phyloP scores from a whole-genome alignment of 2,329 filamentous ascomycete genomes.

The Polychaeton citri region DNA sequence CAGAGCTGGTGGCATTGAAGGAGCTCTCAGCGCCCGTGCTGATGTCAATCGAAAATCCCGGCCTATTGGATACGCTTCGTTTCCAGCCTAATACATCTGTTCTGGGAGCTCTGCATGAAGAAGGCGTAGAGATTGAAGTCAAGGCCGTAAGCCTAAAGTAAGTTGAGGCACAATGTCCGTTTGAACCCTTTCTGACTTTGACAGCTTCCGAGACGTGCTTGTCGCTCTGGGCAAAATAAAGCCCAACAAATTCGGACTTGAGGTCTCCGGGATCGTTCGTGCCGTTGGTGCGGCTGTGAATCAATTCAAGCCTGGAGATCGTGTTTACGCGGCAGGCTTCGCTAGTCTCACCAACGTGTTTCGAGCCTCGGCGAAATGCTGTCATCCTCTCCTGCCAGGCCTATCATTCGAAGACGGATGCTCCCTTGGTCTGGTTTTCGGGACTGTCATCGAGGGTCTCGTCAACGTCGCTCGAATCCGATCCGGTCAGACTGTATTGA shows the following conservation, averaged over 20 bases:
- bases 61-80: too few relatives aligned
- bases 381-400: background rate
- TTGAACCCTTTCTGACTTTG: too few relatives aligned
- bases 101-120: too few relatives aligned
- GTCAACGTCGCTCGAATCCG: constrained; percentile 13
- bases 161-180: too few relatives aligned
- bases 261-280: background rate
- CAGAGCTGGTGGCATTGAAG: too few relatives aligned
- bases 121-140: too few relatives aligned
- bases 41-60: too few relatives aligned
- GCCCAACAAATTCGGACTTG: background rate
- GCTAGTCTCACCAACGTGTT: background rate
- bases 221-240: constrained; percentile 7
- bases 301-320: background rate
- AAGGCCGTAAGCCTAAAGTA: too few relatives aligned
- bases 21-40: too few relatives aligned
- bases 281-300: background rate
- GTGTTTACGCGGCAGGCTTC: background rate
- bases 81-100: too few relatives aligned
- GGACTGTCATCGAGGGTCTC: constrained; percentile 10
- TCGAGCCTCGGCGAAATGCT: background rate
- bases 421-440: constrained; percentile 3
- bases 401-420: constrained; percentile 4
- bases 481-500: constrained; percentile 17
- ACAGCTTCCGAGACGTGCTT: constrained; percentile 13